These are phyloP conservation scores for Gaeumannomyces sp. DNA, from an alignment of 2,329 filamentous ascomycete species.

Conservation along the genomic window DNA sequence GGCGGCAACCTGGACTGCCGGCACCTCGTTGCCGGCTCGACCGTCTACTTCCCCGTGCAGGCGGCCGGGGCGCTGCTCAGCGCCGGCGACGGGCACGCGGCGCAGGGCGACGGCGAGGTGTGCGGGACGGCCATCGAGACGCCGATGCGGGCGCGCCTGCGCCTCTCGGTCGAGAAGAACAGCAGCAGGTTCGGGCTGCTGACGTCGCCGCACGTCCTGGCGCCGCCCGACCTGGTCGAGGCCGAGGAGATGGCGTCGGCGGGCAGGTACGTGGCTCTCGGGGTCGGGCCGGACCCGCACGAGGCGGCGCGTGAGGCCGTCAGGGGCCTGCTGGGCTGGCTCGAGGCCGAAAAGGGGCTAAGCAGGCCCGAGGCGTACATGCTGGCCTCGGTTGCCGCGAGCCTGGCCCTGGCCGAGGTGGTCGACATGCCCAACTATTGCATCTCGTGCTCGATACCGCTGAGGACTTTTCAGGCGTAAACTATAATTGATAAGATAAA, in stretches of 20 bases:
- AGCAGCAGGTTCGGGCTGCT: slow-evolving; percentile 27
- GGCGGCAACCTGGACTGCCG: slow-evolving; percentile 52
- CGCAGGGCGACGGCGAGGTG: slow-evolving; percentile 48
- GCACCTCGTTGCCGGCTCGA: slow-evolving; percentile 38
- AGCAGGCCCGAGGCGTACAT: slow-evolving; percentile 44
- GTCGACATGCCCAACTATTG: slow-evolving; percentile 50
- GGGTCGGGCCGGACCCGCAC: slow-evolving; percentile 38
- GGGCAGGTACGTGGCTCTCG: slow-evolving; percentile 49
- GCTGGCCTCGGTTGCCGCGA: slow-evolving; percentile 41
- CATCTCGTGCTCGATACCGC: slow-evolving; percentile 41
- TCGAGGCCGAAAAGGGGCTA: slow-evolving; percentile 39
- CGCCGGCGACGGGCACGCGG: slow-evolving; percentile 48
- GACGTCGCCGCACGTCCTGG: slow-evolving; percentile 41
- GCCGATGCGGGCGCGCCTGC: slow-evolving; percentile 33
- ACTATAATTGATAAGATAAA: no score
- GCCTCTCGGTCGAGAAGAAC: slow-evolving; percentile 41
- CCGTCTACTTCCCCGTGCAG: slow-evolving; percentile 43
- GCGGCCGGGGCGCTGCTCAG: slow-evolving; percentile 44
- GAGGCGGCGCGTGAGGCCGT: slow-evolving; percentile 43
- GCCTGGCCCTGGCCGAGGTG: slow-evolving; percentile 44
- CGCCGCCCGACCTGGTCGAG: slow-evolving; percentile 31
- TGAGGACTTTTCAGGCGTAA: slow-evolving; percentile 34
- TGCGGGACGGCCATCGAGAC: slow-evolving; percentile 53
- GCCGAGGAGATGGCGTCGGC: slow-evolving; percentile 29
- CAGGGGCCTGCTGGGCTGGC: slow-evolving; percentile 41